These are phyloP conservation scores for Wickerhamiella sergipiensis DNA, from an alignment of 805 yeast genomes.

Conservation along the genomic window DNA sequence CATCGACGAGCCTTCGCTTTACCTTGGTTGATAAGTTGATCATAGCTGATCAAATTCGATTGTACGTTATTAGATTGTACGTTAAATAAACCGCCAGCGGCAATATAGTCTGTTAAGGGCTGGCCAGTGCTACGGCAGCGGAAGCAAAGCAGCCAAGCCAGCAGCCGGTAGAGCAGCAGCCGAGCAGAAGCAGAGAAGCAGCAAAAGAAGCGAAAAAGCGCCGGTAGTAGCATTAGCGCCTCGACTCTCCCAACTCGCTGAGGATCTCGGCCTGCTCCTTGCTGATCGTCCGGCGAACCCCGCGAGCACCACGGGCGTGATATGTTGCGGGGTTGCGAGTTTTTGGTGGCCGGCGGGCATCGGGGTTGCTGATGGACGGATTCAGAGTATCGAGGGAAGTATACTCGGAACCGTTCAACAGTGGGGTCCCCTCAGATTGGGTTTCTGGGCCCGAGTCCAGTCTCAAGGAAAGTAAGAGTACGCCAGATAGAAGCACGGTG, in stretches of 20 bases:
- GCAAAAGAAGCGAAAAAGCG: no score
- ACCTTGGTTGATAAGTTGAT: conserved; percentile 32
- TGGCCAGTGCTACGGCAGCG: no score
- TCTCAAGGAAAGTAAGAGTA: conserved; percentile 50
- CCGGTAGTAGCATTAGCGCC: background rate
- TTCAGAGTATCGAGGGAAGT: conserved; percentile 20
- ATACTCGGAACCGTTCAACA: conserved; percentile 12
- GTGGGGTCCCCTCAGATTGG: conserved; percentile 4
- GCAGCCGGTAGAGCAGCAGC: no score
- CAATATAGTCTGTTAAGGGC: background rate
- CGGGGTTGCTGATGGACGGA: conserved; percentile 16
- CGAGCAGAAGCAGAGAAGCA: no score
- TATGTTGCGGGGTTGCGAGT: conserved; percentile 10
- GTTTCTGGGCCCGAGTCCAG: conserved; percentile 4
- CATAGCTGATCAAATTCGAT: no score
- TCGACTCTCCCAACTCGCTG: conserved; percentile 28
- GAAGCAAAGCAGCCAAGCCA: no score
- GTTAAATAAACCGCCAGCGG: background rate
- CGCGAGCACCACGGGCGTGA: background rate
- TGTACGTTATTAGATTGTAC: no score
- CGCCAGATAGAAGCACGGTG: conserved; percentile 38
- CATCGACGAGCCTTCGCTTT: conserved; percentile 76
- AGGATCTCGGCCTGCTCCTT: conserved; percentile 41
- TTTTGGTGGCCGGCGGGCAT: conserved; percentile 7
- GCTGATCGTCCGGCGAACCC: conserved; percentile 28